phyloP scores from a whole-genome alignment of 2,329 filamentous ascomycete genomes.

The Cladophialophora yegresii region DNA sequence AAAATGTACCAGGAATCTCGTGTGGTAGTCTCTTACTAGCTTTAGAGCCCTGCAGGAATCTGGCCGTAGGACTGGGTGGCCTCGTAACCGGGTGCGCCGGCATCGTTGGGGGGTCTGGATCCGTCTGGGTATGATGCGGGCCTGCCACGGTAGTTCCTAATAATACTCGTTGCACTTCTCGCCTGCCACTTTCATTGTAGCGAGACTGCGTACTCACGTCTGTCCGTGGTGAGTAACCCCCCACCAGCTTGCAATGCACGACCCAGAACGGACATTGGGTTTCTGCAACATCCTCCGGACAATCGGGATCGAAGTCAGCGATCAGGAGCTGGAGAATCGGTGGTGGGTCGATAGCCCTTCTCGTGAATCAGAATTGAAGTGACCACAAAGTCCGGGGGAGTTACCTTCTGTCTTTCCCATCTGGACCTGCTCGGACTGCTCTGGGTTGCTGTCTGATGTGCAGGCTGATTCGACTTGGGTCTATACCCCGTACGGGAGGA shows the following conservation, averaged over 20 bases:
- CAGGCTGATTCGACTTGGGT: conserved; percentile 42
- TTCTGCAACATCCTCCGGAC: conserved; percentile 43
- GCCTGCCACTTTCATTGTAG: conserved; percentile 31
- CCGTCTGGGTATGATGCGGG: conserved; percentile 47
- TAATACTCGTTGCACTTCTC: conserved; percentile 33
- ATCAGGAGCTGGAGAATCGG: conserved; percentile 52
- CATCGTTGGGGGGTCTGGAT: conserved; percentile 49
- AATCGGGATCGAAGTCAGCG: conserved; percentile 47
- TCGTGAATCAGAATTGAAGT: conserved; percentile 42
- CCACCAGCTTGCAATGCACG: conserved; percentile 49
- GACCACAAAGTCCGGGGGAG: conserved; percentile 36
- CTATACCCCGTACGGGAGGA: not conserved
- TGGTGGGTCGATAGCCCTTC: conserved; percentile 49
- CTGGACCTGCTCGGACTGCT: conserved; percentile 50
- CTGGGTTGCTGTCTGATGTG: conserved; percentile 51
- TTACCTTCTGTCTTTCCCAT: conserved; percentile 50
- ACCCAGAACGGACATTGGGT: conserved; percentile 44
- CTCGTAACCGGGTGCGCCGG: conserved; percentile 41
- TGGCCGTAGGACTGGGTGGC: conserved; percentile 28
- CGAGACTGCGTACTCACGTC: conserved; percentile 34
- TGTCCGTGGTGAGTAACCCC: conserved; percentile 30
- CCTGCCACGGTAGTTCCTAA: conserved; percentile 40
- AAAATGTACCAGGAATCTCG: conserved; percentile 47
- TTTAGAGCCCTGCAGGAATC: conserved; percentile 23
- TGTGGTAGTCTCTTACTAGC: conserved; percentile 13